phyloP scores from a whole-genome alignment of 305 asterid genomes.

The Striga hermonthica region DNA sequence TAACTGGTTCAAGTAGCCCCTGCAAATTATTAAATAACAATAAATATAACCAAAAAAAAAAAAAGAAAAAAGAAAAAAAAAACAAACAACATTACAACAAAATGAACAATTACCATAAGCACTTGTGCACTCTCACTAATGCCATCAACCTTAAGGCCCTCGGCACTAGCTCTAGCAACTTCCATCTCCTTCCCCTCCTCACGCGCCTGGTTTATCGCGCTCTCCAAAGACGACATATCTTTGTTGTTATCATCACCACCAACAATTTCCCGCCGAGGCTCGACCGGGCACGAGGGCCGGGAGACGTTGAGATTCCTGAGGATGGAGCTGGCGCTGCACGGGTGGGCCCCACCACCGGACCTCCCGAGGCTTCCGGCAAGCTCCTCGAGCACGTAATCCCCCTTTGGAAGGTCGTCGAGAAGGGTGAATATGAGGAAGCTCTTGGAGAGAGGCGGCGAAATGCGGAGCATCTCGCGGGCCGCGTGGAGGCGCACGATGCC shows the following conservation, averaged over 20 bases:
- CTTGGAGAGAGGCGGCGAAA: slow-evolving; percentile 73
- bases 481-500: slow-evolving; percentile 91
- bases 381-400: slow-evolving; percentile 70
- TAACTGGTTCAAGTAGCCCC: slow-evolving; percentile 61
- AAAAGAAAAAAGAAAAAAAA: not conserved
- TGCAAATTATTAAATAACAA: slow-evolving; percentile 27
- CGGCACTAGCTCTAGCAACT: slow-evolving; percentile 61
- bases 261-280: slow-evolving; percentile 29
- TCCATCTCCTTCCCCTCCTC: slow-evolving; percentile 67
- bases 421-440: slow-evolving; percentile 65
- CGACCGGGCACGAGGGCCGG: slow-evolving; percentile 31
- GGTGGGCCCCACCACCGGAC: slow-evolving; percentile 40
- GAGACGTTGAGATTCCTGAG: slow-evolving; percentile 70
- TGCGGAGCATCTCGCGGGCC: slow-evolving; percentile 87
- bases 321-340: slow-evolving; percentile 78
- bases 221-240: slow-evolving; percentile 54
- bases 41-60: not conserved
- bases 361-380: slow-evolving; percentile 57
- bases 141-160: slow-evolving; percentile 74
- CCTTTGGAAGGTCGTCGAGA: slow-evolving; percentile 79
- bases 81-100: not conserved
- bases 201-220: slow-evolving; percentile 56
- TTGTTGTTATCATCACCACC: slow-evolving; percentile 32
- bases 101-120: slow-evolving; percentile 43
- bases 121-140: slow-evolving; percentile 66